Conservation (phyloP, 1,139 yeast genomes). For the Yamadazyma jaroonii region DNA sequence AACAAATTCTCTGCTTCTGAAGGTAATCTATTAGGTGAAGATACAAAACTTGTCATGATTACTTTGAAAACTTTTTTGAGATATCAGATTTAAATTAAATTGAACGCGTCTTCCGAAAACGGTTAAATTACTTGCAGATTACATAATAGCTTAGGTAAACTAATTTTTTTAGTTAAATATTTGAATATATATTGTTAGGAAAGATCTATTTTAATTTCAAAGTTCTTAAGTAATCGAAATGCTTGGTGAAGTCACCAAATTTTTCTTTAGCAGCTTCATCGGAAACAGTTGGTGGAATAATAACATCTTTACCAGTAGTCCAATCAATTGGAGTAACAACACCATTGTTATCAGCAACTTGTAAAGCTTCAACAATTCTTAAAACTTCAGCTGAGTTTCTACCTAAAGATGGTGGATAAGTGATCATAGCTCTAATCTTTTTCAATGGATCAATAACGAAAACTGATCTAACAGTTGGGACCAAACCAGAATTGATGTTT, state of each 20-base stretch:
- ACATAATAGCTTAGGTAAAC: neutral
- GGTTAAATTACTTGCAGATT: conserved; percentile 7
- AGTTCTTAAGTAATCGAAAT: conserved; percentile 81
- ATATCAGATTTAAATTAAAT: neutral
- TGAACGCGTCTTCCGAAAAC: conserved; percentile 5
- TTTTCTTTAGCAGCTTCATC: conserved; percentile 74
- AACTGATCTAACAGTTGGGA: conserved; percentile 73
- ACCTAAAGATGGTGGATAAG: conserved; percentile 86
- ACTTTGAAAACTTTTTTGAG: neutral
- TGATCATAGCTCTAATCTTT: conserved; percentile 66
- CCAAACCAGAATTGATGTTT: conserved; percentile 65
- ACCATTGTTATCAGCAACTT: conserved; percentile 67
- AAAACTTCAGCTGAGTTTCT: conserved; percentile 86
- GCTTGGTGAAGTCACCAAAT: conserved; percentile 76
- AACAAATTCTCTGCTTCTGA: conserved; percentile 46
- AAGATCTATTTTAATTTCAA: conserved; percentile 27
- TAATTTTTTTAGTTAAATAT: neutral
- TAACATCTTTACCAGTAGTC: conserved; percentile 85
- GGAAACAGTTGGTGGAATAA: conserved; percentile 70
- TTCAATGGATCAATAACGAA: conserved; percentile 79
- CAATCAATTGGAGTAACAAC: conserved; percentile 84
- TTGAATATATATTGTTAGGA: conserved; percentile 1
- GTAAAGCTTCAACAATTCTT: conserved; percentile 78
- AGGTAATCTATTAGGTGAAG: conserved; percentile 46
- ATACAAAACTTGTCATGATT: conserved; percentile 45